phyloP scores from a whole-genome alignment of 2,329 filamentous ascomycete genomes.

The Penicillium sp. region DNA sequence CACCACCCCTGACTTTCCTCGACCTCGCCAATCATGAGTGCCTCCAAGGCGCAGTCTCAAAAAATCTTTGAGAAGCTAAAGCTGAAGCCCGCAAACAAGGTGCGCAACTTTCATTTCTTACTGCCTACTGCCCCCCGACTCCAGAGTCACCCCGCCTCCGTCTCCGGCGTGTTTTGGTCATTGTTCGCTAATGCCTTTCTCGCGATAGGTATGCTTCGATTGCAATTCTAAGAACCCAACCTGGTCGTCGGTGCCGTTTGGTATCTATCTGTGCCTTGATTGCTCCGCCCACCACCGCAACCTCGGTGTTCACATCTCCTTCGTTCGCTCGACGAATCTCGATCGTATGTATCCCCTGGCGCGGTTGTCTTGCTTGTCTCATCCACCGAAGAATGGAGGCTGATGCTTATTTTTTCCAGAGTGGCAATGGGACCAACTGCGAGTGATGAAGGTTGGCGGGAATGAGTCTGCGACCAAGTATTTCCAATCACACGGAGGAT shows the following conservation, averaged over 20 bases:
- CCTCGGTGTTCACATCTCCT: conserved; percentile 97
- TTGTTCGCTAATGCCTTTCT: conserved; percentile 20
- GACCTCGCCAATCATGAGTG: conserved; percentile 55
- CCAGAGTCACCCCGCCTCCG: conserved; percentile 21
- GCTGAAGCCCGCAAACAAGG: conserved; percentile 91
- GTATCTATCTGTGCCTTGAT: conserved; percentile 96
- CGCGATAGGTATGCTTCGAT: conserved; percentile 85
- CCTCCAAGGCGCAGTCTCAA: conserved; percentile 90
- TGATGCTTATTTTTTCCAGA: conserved; percentile 51
- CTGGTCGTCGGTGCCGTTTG: conserved; percentile 95
- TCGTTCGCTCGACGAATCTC: conserved; percentile 96
- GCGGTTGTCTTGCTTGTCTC: neutral
- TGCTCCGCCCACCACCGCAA: conserved; percentile 97
- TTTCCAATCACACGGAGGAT: conserved; percentile 95
- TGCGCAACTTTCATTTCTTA: conserved; percentile 43
- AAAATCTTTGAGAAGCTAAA: conserved; percentile 98
- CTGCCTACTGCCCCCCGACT: neutral
- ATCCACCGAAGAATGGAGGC: conserved; percentile 5
- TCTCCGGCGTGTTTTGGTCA: conserved; percentile 14
- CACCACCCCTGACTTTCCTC: conserved; percentile 11
- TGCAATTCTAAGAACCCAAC: conserved; percentile 97
- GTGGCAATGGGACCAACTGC: conserved; percentile 99
- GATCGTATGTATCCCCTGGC: conserved; percentile 69
- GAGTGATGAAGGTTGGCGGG: conserved; percentile 95
- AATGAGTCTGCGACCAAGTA: conserved; percentile 98